These are phyloP conservation scores for Trametes meyenii DNA, from an alignment of 768 basidiomycete species.

Conservation along the genomic window DNA sequence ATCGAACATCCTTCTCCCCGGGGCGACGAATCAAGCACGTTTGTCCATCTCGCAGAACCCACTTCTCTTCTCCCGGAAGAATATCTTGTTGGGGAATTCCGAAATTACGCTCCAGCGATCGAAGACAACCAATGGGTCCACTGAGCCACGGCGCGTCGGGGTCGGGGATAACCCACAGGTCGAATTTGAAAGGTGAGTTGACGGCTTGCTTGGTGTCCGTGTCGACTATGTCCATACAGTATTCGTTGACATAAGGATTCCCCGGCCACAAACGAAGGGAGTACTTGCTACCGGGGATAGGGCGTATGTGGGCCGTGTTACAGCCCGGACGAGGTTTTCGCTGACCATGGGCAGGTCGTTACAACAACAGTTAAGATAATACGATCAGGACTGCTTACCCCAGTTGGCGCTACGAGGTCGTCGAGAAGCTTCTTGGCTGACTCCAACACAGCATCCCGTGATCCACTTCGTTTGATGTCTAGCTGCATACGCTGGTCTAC, in stretches of 20 bases:
- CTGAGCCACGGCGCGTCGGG: not conserved
- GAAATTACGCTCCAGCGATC: not conserved
- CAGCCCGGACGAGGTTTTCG: not conserved
- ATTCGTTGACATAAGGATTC: not conserved
- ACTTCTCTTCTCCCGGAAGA: slow-evolving; percentile 5
- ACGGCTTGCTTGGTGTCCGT: not conserved
- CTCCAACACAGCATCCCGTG: not conserved
- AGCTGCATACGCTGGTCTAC: not conserved
- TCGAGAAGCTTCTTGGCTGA: not conserved
- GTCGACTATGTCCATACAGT: slow-evolving; percentile 11
- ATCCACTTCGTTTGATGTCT: not conserved
- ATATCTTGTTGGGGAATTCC: not conserved
- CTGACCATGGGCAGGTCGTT: not conserved
- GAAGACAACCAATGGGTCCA: not conserved
- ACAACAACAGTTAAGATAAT: not conserved
- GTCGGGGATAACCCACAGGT: not conserved
- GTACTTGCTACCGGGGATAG: not conserved
- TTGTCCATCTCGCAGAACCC: slow-evolving; percentile 1
- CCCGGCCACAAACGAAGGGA: slow-evolving; percentile 1
- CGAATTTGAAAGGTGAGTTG: slow-evolving; percentile 5
- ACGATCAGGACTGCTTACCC: not conserved
- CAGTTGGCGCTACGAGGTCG: not conserved
- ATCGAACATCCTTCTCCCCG: not conserved
- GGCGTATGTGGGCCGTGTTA: not conserved
- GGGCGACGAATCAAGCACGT: not conserved